Evolutionary conservation across 108 stramenopile genomes (phyloP).

Genomic region (Pseudonitzschia pungens): DNA sequence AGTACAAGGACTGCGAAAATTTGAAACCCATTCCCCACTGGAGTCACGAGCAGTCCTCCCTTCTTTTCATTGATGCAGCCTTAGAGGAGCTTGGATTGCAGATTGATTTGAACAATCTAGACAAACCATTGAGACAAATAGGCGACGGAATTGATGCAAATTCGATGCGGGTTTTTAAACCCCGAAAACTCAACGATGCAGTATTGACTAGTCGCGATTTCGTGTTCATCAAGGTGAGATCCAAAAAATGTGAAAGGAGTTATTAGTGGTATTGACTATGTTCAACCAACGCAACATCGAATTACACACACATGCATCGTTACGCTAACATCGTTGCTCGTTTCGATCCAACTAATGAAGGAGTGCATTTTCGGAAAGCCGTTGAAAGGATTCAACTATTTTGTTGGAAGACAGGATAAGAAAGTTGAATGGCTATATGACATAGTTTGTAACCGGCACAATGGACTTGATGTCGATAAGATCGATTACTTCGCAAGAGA

Average conservation of each 20-base stretch:
- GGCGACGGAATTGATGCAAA: conserved; percentile 67
- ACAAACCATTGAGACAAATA: conserved; percentile 76
- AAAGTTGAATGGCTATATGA: conserved; percentile 88
- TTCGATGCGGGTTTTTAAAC: conserved; percentile 59
- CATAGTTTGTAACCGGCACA: conserved; percentile 86
- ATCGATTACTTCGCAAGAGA: conserved; percentile 94
- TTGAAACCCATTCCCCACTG: conserved; percentile 39
- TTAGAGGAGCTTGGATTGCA: conserved; percentile 57
- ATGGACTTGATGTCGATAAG: conserved; percentile 93
- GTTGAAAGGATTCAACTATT: conserved; percentile 20
- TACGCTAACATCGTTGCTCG: neutral
- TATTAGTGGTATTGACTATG: neutral
- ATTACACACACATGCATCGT: neutral
- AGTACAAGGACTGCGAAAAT: conserved; percentile 36
- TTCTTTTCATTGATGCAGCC: conserved; percentile 75
- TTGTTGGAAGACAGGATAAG: conserved; percentile 52
- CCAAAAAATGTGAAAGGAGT: neutral
- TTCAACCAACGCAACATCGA: neutral
- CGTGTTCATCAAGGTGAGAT: conserved; percentile 74
- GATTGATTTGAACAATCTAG: conserved; percentile 64
- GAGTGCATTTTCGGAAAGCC: conserved; percentile 44
- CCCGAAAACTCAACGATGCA: neutral
- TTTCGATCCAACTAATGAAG: neutral
- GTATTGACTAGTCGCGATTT: conserved; percentile 81
- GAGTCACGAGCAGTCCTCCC: conserved; percentile 74